Conservation (phyloP, 768 basidiomycete genomes). For the Tylopilus plumbeoviolaceoides region DNA sequence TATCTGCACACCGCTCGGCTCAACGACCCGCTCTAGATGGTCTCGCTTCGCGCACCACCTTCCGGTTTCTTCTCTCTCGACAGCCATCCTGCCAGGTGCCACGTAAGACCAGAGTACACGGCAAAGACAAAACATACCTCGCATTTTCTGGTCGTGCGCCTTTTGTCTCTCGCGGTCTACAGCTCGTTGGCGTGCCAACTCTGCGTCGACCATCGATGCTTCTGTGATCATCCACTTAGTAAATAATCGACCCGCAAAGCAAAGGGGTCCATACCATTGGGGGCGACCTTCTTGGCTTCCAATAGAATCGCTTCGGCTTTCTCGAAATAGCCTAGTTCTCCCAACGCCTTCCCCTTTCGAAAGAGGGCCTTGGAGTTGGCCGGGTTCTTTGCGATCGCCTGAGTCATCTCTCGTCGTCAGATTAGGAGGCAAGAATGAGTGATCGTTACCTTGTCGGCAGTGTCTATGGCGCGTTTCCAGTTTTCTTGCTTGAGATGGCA, state of each 20-base stretch:
- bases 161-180: slow-evolving; percentile 67
- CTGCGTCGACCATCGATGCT: slow-evolving; percentile 54
- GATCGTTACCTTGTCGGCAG: slow-evolving; percentile 66
- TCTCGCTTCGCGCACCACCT: slow-evolving; percentile 1
- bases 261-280: slow-evolving; percentile 41
- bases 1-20: slow-evolving; percentile 9
- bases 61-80: slow-evolving; percentile 30
- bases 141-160: slow-evolving; percentile 65
- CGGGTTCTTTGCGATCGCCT: slow-evolving; percentile 75
- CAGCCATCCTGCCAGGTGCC: slow-evolving; percentile 26
- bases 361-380: slow-evolving; percentile 77
- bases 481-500: slow-evolving; percentile 78
- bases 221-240: slow-evolving; percentile 36
- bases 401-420: neutral
- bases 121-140: slow-evolving; percentile 42
- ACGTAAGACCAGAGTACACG: neutral
- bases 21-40: neutral
- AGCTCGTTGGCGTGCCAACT: slow-evolving; percentile 55
- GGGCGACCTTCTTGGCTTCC: slow-evolving; percentile 61
- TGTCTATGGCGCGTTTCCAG: slow-evolving; percentile 74
- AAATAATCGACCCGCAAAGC: neutral
- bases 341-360: slow-evolving; percentile 75
- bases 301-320: slow-evolving; percentile 63
- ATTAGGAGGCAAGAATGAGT: neutral
- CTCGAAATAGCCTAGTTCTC: slow-evolving; percentile 73